A percentile compares a stretch with the other conserved stretches of the same genome.
These are phyloP conservation scores for Triticum dicoccoides DNA, from an alignment of 176 grass and related monocot species.

Conservation along the genomic window DNA sequence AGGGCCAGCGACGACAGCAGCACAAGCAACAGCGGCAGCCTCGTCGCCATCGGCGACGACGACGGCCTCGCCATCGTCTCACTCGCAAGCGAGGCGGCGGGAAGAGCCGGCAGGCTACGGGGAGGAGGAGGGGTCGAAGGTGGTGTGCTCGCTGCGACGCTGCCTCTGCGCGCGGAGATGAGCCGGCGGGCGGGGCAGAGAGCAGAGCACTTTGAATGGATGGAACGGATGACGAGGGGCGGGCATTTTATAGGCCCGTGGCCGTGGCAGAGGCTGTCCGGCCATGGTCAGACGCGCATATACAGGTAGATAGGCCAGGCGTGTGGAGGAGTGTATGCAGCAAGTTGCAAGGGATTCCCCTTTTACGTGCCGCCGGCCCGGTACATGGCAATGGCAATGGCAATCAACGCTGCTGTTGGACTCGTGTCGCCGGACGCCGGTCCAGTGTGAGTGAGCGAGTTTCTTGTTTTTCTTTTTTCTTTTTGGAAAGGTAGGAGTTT, in stretches of 20 bases:
- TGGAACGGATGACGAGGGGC: background rate
- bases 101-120: background rate
- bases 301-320: background rate
- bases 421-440: background rate
- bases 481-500: no score
- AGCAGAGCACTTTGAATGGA: conserved; percentile 4
- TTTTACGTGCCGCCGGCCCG: background rate
- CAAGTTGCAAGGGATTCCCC: no score
- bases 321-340: background rate
- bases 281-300: background rate
- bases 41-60: background rate
- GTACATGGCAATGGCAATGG: background rate
- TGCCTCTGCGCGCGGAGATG: background rate
- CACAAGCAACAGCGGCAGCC: background rate
- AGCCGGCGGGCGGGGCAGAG: background rate
- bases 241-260: conserved; percentile 38
- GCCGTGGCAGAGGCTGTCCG: background rate
- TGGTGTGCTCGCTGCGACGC: background rate
- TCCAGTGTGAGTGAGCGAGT: background rate
- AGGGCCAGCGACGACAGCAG: background rate
- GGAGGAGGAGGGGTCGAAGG: background rate
- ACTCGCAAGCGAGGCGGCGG: no score
- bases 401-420: background rate
- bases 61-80: background rate
- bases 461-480: no score